A percentile compares a stretch with the other conserved stretches of the same genome.
Evolutionary conservation across 208 protist genomes (phyloP).

Genomic region (Crithidia expoeki): DNA sequence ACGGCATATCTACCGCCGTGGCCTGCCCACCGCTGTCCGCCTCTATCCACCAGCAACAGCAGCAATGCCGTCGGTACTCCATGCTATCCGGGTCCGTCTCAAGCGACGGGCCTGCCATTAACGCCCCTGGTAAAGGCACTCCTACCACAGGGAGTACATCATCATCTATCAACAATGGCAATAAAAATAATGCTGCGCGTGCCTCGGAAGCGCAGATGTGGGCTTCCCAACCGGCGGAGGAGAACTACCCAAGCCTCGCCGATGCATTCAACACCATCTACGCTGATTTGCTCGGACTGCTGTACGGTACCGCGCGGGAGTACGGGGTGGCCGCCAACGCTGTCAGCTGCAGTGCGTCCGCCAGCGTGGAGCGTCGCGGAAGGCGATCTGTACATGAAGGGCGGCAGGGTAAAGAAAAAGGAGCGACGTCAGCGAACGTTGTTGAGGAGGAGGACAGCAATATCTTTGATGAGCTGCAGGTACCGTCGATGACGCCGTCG

Average conservation of each 20-base stretch:
- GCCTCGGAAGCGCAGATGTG: slow-evolving; percentile 35
- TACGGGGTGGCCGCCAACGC: slow-evolving; percentile 37
- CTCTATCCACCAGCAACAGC: too few relatives aligned
- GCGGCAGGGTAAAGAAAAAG: too few relatives aligned
- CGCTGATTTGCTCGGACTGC: slow-evolving; percentile 29
- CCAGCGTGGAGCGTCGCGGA: too few relatives aligned
- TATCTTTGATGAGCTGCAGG: neutral
- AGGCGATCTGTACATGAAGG: too few relatives aligned
- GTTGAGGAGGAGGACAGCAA: neutral
- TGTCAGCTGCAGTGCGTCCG: neutral
- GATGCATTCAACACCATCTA: slow-evolving; percentile 61
- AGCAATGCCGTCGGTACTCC: slow-evolving; percentile 2
- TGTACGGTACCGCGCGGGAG: slow-evolving; percentile 40
- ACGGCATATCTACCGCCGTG: neutral
- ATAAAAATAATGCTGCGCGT: neutral
- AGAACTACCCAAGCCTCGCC: slow-evolving; percentile 37
- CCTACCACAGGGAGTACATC: neutral
- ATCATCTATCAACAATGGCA: neutral
- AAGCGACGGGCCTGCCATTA: neutral
- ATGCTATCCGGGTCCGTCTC: slow-evolving; percentile 5
- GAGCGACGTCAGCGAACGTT: neutral
- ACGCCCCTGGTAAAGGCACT: neutral
- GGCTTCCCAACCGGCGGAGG: slow-evolving; percentile 30
- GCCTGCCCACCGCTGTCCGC: neutral
- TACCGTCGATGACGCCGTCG: slow-evolving; percentile 19